Conservation (phyloP, 2,329 filamentous ascomycete genomes). For the Massarina eburnea region DNA sequence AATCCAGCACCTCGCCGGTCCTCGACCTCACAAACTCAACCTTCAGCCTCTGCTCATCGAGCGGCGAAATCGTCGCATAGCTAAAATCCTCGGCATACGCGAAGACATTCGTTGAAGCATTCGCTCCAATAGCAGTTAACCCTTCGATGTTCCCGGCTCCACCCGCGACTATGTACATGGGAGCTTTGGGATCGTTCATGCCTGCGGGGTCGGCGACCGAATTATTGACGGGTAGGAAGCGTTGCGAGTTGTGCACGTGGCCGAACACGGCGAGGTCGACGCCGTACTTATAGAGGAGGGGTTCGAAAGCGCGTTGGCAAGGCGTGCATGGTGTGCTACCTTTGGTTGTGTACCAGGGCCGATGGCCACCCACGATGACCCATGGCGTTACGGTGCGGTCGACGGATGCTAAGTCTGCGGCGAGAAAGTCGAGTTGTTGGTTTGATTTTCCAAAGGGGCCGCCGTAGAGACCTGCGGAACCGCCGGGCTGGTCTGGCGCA, state of each 20-base stretch:
- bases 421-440: conserved; percentile 59
- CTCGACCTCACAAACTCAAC: conserved; percentile 55
- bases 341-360: conserved; percentile 46
- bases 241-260: conserved; percentile 61
- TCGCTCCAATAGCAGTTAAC: conserved; percentile 46
- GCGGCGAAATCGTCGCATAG: conserved; percentile 53
- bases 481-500: conserved; percentile 50
- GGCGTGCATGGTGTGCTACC: conserved; percentile 42
- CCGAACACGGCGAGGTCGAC: conserved; percentile 61
- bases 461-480: conserved; percentile 46
- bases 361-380: conserved; percentile 49
- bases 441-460: conserved; percentile 53
- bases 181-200: conserved; percentile 55
- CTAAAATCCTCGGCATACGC: conserved; percentile 57
- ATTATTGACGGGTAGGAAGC: conserved; percentile 47
- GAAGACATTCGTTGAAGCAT: conserved; percentile 50
- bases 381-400: conserved; percentile 59
- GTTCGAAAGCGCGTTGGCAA: conserved; percentile 58
- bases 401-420: conserved; percentile 58
- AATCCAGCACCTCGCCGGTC: conserved; percentile 37
- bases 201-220: conserved; percentile 41
- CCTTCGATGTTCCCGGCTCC: conserved; percentile 62
- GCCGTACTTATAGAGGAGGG: conserved; percentile 57
- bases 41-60: conserved; percentile 49
- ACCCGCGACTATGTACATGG: conserved; percentile 60